Conservation (phyloP, 176 grass and related monocot species). For the Juncus effusus region DNA sequence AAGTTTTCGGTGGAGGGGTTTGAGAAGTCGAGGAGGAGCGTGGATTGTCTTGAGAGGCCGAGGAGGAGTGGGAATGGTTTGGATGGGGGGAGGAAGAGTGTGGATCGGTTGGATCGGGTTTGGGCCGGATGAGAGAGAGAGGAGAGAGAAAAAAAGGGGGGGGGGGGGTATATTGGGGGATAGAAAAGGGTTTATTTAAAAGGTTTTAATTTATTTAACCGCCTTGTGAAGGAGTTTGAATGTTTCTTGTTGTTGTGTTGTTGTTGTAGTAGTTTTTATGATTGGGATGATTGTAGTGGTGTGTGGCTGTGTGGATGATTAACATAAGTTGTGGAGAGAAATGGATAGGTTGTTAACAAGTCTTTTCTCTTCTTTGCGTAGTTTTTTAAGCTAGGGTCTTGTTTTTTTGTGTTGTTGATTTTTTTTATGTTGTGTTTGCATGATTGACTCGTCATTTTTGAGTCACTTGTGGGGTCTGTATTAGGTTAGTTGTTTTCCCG, state of each 20-base stretch:
- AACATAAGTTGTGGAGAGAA: constrained; percentile 26
- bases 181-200: constrained; percentile 31
- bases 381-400: neutral
- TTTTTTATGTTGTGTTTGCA: neutral
- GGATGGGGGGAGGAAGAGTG: constrained; percentile 65
- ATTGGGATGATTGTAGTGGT: constrained; percentile 10
- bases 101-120: constrained; percentile 82
- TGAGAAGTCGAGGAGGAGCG: constrained; percentile 78
- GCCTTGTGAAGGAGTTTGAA: constrained; percentile 20
- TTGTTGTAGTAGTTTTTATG: constrained; percentile 26
- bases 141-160: neutral
- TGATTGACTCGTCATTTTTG: too few species aligned
- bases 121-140: constrained; percentile 52
- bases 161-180: constrained; percentile 11
- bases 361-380: neutral
- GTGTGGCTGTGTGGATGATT: constrained; percentile 28
- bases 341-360: constrained; percentile 24
- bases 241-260: constrained; percentile 12
- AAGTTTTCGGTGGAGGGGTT: constrained; percentile 64
- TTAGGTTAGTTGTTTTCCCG: too few species aligned
- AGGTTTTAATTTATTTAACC: neutral
- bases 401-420: neutral
- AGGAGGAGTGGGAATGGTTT: constrained; percentile 36
- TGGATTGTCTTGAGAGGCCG: constrained; percentile 55
- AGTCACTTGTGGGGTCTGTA: too few species aligned